These are phyloP conservation scores for Pichia exigua DNA, from an alignment of 805 yeast genomes.

Conservation along the genomic window DNA sequence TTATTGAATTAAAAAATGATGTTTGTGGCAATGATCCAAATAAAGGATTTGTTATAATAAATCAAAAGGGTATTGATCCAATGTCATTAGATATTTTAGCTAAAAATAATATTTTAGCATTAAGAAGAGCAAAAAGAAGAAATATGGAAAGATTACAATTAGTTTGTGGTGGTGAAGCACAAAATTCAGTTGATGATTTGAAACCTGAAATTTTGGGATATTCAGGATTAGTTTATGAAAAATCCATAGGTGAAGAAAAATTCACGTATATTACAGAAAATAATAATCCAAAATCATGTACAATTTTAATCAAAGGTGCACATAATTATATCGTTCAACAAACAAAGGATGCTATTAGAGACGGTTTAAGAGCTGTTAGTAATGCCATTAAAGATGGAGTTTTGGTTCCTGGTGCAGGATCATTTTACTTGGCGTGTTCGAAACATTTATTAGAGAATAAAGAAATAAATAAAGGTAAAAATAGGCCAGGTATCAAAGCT, in stretches of 20 bases:
- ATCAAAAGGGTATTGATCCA: constrained; percentile 98
- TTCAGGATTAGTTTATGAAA: constrained; percentile 88
- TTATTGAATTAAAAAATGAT: constrained; percentile 85
- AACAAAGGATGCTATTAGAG: constrained; percentile 95
- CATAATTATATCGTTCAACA: constrained; percentile 83
- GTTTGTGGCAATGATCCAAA: constrained; percentile 72
- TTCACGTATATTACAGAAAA: constrained; percentile 92
- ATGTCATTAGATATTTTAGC: constrained; percentile 94
- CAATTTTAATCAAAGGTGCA: constrained; percentile 89
- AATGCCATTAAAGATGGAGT: constrained; percentile 80
- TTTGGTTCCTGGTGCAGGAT: constrained; percentile 96
- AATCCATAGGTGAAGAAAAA: constrained; percentile 93
- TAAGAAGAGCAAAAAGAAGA: constrained; percentile 97
- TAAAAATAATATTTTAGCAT: constrained; percentile 83
- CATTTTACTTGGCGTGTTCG: constrained; percentile 81
- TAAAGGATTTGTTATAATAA: constrained; percentile 84
- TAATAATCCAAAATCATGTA: constrained; percentile 82
- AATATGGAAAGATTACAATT: constrained; percentile 98
- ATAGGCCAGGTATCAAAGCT: constrained; percentile 85
- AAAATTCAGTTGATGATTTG: constrained; percentile 92
- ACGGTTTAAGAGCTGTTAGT: constrained; percentile 91
- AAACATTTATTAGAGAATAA: constrained; percentile 52
- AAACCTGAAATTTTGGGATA: constrained; percentile 71
- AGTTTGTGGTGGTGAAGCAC: constrained; percentile 96
- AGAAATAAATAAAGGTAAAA: constrained; percentile 63